These are phyloP conservation scores for Termitomyces sp. DNA, from an alignment of 768 basidiomycete genomes.

Conservation along the genomic window DNA sequence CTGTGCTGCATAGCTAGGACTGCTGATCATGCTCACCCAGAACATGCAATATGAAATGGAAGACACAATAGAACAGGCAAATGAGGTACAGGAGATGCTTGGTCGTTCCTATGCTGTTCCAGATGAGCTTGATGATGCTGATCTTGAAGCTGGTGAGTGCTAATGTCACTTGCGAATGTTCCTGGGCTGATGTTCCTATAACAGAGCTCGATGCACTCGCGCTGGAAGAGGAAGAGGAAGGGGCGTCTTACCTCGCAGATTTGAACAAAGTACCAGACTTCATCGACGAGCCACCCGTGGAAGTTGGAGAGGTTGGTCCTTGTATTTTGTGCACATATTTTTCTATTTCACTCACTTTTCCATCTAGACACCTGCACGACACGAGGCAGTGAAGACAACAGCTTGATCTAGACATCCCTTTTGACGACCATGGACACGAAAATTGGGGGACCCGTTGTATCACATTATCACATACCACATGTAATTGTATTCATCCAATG, in stretches of 20 bases:
- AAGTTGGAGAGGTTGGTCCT: constrained; percentile 53
- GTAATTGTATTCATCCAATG: constrained; percentile 12
- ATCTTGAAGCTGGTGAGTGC: constrained; percentile 85
- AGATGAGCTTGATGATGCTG: constrained; percentile 96
- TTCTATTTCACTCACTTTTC: constrained; percentile 9
- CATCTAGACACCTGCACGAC: constrained; percentile 37
- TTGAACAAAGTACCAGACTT: constrained; percentile 90
- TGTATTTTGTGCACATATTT: not conserved
- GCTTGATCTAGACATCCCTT: constrained; percentile 23
- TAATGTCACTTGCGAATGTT: not conserved
- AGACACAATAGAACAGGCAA: constrained; percentile 93
- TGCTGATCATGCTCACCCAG: constrained; percentile 34
- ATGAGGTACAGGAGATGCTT: constrained; percentile 94
- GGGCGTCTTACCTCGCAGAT: constrained; percentile 83
- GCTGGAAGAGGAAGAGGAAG: constrained; percentile 91
- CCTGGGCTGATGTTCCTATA: not conserved
- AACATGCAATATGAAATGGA: constrained; percentile 98
- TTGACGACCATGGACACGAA: constrained; percentile 8
- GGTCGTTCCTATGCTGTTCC: constrained; percentile 94
- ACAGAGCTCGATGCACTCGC: constrained; percentile 91
- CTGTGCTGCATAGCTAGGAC: not conserved
- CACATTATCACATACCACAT: constrained; percentile 17
- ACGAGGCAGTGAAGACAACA: constrained; percentile 57
- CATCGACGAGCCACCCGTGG: constrained; percentile 82
- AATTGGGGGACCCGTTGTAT: constrained; percentile 9